These are phyloP conservation scores for Gamsiella multidivaricata DNA, from an alignment of 192 early-diverging fungal genomes.

Conservation along the genomic window DNA sequence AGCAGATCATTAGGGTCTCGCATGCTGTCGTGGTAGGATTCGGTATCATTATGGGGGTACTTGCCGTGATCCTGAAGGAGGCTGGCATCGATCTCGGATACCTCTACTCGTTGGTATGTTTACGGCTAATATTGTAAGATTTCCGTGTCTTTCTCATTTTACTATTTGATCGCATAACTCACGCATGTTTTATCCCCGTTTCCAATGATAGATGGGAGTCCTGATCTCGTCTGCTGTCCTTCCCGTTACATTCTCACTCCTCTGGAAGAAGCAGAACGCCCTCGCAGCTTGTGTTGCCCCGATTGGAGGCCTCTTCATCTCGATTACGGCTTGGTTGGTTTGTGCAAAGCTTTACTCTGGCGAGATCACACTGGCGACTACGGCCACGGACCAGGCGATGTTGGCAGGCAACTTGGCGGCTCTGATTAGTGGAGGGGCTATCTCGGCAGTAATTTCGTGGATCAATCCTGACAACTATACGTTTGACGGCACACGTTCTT, in stretches of 20 bases:
- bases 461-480: constrained; percentile 73
- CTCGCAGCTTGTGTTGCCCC: constrained; percentile 64
- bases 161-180: not conserved
- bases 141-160: not conserved
- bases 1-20: constrained; percentile 66
- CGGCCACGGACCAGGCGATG: constrained; percentile 78
- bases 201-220: constrained; percentile 69
- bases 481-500: constrained; percentile 61
- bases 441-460: constrained; percentile 27
- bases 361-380: constrained; percentile 65
- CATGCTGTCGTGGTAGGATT: constrained; percentile 66
- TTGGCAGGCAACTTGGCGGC: constrained; percentile 77
- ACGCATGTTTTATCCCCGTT: too few relatives aligned
- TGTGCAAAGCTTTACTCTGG: constrained; percentile 63
- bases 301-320: constrained; percentile 63
- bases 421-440: constrained; percentile 31
- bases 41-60: constrained; percentile 76
- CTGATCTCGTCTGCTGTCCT: constrained; percentile 71
- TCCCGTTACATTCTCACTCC: constrained; percentile 72
- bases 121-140: not conserved
- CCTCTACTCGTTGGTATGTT: constrained; percentile 61
- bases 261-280: constrained; percentile 73
- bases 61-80: constrained; percentile 68
- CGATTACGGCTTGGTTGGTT: constrained; percentile 70
- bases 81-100: constrained; percentile 78